These are phyloP conservation scores for Canna indica DNA, from an alignment of 176 grass and related monocot genomes.

Conservation along the genomic window DNA sequence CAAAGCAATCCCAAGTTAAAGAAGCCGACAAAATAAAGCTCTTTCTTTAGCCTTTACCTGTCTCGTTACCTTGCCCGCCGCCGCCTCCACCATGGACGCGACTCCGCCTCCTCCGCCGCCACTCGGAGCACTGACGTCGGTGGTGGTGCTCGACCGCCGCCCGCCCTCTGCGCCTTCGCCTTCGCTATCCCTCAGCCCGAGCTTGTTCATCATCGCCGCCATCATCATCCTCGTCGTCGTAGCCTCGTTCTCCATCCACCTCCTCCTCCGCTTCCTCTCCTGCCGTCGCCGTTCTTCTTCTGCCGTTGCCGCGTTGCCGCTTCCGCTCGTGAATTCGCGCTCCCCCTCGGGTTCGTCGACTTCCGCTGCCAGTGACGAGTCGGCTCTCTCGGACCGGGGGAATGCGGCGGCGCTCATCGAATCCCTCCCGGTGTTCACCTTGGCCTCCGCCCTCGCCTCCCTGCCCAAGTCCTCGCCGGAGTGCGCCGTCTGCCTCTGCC, in stretches of 20 bases:
- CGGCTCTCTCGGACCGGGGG: constrained; percentile 21
- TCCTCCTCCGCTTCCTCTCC: constrained; percentile 9
- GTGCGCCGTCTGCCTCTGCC: constrained; percentile 79
- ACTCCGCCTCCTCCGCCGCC: not conserved
- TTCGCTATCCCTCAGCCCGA: not conserved
- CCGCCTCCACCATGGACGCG: not conserved
- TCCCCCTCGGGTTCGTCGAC: not conserved
- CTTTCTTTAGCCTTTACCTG: not conserved
- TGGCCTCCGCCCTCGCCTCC: constrained; percentile 42
- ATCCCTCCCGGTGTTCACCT: constrained; percentile 61
- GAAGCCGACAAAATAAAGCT: not conserved
- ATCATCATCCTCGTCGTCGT: constrained; percentile 12
- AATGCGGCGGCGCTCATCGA: constrained; percentile 36
- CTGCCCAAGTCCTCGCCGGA: constrained; percentile 53
- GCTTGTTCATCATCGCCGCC: constrained; percentile 15
- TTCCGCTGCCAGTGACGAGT: constrained; percentile 6
- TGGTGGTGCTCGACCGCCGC: not conserved
- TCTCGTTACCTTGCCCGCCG: not conserved
- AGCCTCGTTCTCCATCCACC: constrained; percentile 11
- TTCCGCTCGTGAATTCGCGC: constrained; percentile 25
- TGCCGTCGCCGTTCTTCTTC: constrained; percentile 2
- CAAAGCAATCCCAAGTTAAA: not conserved
- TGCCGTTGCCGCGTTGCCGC: constrained; percentile 20
- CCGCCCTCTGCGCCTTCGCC: not conserved
- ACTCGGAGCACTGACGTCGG: not conserved